phyloP scores from a whole-genome alignment of 768 basidiomycete species.

The Pleurotus citrinopileatus region DNA sequence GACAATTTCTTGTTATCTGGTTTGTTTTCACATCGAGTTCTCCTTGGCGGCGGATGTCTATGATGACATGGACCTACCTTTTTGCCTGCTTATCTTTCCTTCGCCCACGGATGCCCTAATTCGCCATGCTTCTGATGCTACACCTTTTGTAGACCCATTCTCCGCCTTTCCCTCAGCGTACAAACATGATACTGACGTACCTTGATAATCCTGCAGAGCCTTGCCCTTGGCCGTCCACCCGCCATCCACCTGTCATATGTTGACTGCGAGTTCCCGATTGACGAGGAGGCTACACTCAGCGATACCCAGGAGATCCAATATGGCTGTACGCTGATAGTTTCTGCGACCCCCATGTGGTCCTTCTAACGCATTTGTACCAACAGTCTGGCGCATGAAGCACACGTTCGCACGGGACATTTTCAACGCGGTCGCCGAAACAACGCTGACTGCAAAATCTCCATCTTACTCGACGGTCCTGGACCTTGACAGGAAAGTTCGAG shows the following conservation, averaged over 20 bases:
- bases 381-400: conserved; percentile 61
- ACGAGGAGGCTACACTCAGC: conserved; percentile 46
- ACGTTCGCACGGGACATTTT: conserved; percentile 49
- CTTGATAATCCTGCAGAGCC: conserved; percentile 20
- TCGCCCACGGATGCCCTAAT: neutral
- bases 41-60: no score
- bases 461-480: conserved; percentile 46
- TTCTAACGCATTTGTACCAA: neutral
- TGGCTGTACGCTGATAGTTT: conserved; percentile 41
- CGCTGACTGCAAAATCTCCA: conserved; percentile 44
- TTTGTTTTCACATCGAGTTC: no score
- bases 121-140: no score
- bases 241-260: conserved; percentile 33
- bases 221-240: conserved; percentile 38
- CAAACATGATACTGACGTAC: neutral
- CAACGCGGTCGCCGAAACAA: conserved; percentile 43
- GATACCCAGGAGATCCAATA: conserved; percentile 41
- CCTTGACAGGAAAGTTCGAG: conserved; percentile 48
- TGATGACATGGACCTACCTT: no score
- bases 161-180: no score
- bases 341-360: neutral
- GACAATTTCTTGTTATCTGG: no score
- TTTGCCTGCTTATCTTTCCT: neutral
- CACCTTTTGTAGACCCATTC: no score
- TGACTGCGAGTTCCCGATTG: conserved; percentile 47